A percentile compares a stretch with the other conserved stretches of the same genome.
These are phyloP conservation scores for Tephrocybe sp. DNA, from an alignment of 768 basidiomycete genomes.

Conservation along the genomic window DNA sequence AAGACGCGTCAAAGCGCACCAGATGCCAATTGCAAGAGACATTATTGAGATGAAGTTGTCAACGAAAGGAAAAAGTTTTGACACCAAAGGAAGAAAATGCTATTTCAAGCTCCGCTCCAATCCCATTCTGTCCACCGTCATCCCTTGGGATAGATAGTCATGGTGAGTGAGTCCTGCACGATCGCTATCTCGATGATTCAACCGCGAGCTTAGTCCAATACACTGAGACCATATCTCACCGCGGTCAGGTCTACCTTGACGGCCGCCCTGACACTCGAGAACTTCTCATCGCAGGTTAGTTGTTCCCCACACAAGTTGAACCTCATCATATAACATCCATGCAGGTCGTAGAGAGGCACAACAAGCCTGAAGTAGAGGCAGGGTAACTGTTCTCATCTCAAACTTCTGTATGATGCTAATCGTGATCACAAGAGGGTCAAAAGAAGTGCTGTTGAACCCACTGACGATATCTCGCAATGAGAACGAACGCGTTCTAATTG, in stretches of 20 bases:
- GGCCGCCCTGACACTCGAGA: conserved; percentile 95
- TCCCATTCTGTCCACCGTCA: neutral
- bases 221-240: conserved; percentile 91
- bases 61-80: conserved; percentile 17
- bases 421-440: conserved; percentile 63
- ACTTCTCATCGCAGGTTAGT: conserved; percentile 92
- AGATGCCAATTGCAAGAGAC: conserved; percentile 63
- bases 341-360: conserved; percentile 94
- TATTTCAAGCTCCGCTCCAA: conserved; percentile 51
- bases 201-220: conserved; percentile 73
- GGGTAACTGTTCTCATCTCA: conserved; percentile 40
- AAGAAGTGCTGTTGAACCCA: conserved; percentile 92
- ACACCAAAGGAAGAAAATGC: neutral
- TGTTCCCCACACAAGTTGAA: conserved; percentile 1
- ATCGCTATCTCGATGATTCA: neutral
- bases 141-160: conserved; percentile 22
- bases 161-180: conserved; percentile 50
- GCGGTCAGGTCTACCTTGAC: conserved; percentile 95
- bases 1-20: conserved; percentile 45
- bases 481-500: conserved; percentile 95
- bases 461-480: conserved; percentile 95
- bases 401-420: conserved; percentile 2
- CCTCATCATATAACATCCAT: conserved; percentile 15
- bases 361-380: conserved; percentile 94
- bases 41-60: conserved; percentile 29